Evolutionary conservation across 257 asterid genomes (phyloP).

Genomic region (Lycium ferocissimum): DNA sequence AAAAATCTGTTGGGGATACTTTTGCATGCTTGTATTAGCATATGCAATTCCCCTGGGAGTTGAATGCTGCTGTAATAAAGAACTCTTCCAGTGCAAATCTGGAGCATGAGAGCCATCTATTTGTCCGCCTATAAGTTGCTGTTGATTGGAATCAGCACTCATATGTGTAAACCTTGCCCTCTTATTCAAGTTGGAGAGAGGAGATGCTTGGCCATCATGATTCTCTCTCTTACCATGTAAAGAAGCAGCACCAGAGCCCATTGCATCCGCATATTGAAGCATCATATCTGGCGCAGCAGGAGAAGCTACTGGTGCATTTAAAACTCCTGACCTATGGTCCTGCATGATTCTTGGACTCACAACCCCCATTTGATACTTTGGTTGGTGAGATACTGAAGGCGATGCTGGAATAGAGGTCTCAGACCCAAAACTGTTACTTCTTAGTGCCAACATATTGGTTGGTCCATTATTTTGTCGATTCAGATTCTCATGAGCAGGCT

Average conservation of each 20-base stretch:
- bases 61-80: conserved; percentile 69
- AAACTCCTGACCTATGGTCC: conserved; percentile 73
- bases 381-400: conserved; percentile 59
- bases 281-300: conserved; percentile 71
- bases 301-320: conserved; percentile 66
- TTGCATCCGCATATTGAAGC: conserved; percentile 59
- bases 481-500: conserved; percentile 60
- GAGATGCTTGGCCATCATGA: conserved; percentile 77
- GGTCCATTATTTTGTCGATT: conserved; percentile 62
- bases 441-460: conserved; percentile 55
- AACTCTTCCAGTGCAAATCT: conserved; percentile 82
- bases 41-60: conserved; percentile 65
- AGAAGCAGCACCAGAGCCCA: conserved; percentile 49
- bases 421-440: conserved; percentile 73
- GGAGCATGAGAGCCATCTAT: conserved; percentile 69
- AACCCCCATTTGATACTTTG: conserved; percentile 61
- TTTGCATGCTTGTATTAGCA: conserved; percentile 67
- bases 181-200: conserved; percentile 61
- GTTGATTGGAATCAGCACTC: conserved; percentile 61
- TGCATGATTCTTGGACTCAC: conserved; percentile 74
- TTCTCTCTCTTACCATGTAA: conserved; percentile 74
- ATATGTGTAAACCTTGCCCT: conserved; percentile 61
- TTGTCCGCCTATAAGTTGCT: conserved; percentile 63
- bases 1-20: conserved; percentile 67
- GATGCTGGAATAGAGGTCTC: conserved; percentile 68